A percentile compares a stretch with the other conserved stretches of the same genome.
phyloP scores from a whole-genome alignment of 495 filamentous ascomycete genomes.

The Cudoniella acicularis region DNA sequence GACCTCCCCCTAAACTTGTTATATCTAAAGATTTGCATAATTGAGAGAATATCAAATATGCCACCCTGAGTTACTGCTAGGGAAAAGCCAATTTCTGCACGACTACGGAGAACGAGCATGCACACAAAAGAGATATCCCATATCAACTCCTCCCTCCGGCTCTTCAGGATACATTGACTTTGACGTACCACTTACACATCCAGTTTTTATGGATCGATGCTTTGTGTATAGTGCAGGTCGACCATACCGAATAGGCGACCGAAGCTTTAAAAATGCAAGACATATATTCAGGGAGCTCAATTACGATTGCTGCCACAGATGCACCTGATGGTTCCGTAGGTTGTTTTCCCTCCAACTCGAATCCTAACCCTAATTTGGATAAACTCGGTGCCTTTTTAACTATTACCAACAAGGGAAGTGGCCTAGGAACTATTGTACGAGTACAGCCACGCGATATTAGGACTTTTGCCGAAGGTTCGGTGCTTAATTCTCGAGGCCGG shows the following conservation, averaged over 20 bases:
- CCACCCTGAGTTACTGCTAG: constrained; percentile 31
- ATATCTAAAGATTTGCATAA: not conserved
- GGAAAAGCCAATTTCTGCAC: constrained; percentile 15
- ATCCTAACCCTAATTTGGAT: too few species aligned
- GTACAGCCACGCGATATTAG: not conserved
- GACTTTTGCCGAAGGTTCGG: not conserved
- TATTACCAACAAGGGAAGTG: not conserved
- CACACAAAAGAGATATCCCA: constrained; percentile 6
- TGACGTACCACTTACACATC: constrained; percentile 23
- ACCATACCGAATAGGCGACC: constrained; percentile 9
- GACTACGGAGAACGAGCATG: constrained; percentile 9
- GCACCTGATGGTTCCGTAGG: not conserved
- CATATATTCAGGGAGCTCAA: constrained; percentile 5
- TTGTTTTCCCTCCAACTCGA: not conserved
- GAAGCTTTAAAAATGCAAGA: constrained; percentile 11
- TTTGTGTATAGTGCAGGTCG: constrained; percentile 34
- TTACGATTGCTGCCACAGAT: constrained; percentile 14
- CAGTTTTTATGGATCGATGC: constrained; percentile 34
- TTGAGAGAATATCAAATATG: constrained; percentile 9
- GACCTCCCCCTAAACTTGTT: not conserved
- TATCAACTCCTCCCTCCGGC: constrained; percentile 12
- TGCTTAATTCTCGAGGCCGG: constrained; percentile 25
- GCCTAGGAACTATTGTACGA: not conserved
- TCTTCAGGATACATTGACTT: constrained; percentile 25
- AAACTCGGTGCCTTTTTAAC: too few species aligned